Evolutionary conservation across 2,329 filamentous ascomycete genomes (phyloP), one percentile per base, ranked within the genome.

Genomic region (Lachnellula arida): DNA sequence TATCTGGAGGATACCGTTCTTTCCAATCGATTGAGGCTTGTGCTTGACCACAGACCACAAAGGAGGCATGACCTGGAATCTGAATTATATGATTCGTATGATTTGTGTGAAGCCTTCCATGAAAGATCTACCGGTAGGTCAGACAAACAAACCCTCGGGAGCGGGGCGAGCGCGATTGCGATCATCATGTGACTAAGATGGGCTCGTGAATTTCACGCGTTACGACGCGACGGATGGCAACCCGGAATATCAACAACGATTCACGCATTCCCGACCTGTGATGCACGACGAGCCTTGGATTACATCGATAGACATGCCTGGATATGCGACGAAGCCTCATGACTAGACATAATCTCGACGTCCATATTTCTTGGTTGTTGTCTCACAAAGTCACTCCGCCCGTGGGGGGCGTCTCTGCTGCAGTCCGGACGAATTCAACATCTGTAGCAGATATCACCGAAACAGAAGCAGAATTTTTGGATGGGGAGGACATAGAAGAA

Each of bases 261-360:
- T 17, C 37, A 4, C 14, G 37, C 15, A 40, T n/a, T 8, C 37
- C 8, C 37, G 37, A 15, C 23, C 23, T 34, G 44, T 23, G 9
- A 47, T 47, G 44, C 15, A 23, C 44, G 44, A 34, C 5, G 28
- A 32, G 8, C 44, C 5, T 34, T 25, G 52, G 8, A 58, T 19
- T 39, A 64, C 55, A 57, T 60, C 56, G 62, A 67, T 69, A 63
- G 65, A 60, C 50, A 44, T 42, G 37, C 48, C 32, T 51, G 43
- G 60, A 54, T 47, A 57, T 58, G 44, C 51, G 60, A 25, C 52
- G 56, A 54, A 53, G 58, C 66, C 65, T 62, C 61, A 71, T 71
- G 68, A 71, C 68, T 69, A 63, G 65, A 57, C 63, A 71, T 61
- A 71, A 71, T 61, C 65, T 71, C 43, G 60, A 63, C 58, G 53